Percentiles rank a stretch among this genome's conserved stretches.
Conservation (phyloP, 306 rosid genomes). For the Casuarina equisetifolia region DNA sequence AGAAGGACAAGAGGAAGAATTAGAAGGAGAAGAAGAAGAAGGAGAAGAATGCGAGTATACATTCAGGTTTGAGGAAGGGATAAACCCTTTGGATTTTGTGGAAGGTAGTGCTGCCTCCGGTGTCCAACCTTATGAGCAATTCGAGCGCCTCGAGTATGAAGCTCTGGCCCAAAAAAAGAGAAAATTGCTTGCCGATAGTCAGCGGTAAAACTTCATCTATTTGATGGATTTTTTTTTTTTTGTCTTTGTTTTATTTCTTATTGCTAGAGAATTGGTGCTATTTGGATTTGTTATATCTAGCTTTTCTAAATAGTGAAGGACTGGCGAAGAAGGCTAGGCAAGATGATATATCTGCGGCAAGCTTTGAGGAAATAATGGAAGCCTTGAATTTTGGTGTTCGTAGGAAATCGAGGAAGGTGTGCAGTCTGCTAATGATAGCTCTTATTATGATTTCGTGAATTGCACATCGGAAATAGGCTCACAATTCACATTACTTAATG, state of each 20-base stretch:
- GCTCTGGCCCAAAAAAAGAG: constrained; percentile 72
- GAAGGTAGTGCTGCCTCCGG: constrained; percentile 45
- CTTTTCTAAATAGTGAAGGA: constrained; percentile 41
- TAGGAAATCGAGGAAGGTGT: constrained; percentile 66
- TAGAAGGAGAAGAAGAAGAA: constrained; percentile 37
- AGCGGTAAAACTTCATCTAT: constrained; percentile 27
- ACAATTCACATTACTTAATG: neutral
- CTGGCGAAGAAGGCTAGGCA: constrained; percentile 56
- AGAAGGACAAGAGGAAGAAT: constrained; percentile 36
- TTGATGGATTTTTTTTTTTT: neutral
- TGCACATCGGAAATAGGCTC: neutral
- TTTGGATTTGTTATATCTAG: constrained; percentile 13
- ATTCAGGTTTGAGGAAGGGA: constrained; percentile 62
- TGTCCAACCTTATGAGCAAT: constrained; percentile 52
- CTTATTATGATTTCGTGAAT: neutral
- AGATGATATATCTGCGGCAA: constrained; percentile 56
- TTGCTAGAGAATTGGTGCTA: neutral
- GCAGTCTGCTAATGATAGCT: neutral
- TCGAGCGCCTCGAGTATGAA: constrained; percentile 64
- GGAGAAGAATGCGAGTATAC: constrained; percentile 50
- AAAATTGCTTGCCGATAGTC: constrained; percentile 40
- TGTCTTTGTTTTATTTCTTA: neutral
- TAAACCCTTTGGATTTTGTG: constrained; percentile 63
- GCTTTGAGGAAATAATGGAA: constrained; percentile 69
- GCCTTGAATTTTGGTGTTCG: constrained; percentile 58